A percentile compares a stretch with the other conserved stretches of the same genome.
Conservation (phyloP, 352 stramenopile species). For the Sclerospora graminicola region DNA sequence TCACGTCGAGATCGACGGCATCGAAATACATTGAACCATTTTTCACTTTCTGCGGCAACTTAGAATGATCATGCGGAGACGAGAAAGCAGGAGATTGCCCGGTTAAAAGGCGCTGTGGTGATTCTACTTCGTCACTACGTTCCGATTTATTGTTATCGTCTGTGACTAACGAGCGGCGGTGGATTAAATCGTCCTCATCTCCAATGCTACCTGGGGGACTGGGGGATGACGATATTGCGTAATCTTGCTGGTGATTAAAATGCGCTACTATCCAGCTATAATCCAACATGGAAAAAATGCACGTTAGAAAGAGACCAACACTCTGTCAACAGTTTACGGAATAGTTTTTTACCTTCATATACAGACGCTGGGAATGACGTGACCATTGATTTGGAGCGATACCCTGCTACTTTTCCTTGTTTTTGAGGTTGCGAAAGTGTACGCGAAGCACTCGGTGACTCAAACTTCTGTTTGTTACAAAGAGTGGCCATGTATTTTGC, state of each 20-base stretch:
- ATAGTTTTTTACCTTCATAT: too few species aligned
- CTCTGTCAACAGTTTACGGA: too few species aligned
- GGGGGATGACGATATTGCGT: too few species aligned
- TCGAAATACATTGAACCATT: too few species aligned
- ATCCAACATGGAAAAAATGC: constrained; percentile 17
- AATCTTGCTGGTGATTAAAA: constrained; percentile 64
- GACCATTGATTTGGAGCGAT: constrained; percentile 50
- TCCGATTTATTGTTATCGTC: constrained; percentile 3
- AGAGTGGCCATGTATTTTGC: constrained; percentile 66
- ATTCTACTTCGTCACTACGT: constrained; percentile 18
- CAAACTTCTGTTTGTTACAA: constrained; percentile 47
- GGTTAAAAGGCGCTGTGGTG: too few species aligned
- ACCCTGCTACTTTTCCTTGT: constrained; percentile 33
- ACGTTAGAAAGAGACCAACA: too few species aligned
- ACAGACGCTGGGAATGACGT: too few species aligned
- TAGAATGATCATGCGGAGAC: too few species aligned
- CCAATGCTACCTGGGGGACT: constrained; percentile 19
- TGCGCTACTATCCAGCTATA: constrained; percentile 51
- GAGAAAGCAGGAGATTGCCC: too few species aligned
- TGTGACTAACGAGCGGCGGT: constrained; percentile 2
- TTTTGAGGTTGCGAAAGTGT: constrained; percentile 57
- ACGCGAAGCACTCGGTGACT: constrained; percentile 73
- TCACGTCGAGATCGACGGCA: too few species aligned
- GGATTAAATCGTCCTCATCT: constrained; percentile 6
- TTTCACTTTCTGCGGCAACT: too few species aligned